phyloP scores from a whole-genome alignment of 495 filamentous ascomycete genomes.

The Venustampulla echinocandica region DNA sequence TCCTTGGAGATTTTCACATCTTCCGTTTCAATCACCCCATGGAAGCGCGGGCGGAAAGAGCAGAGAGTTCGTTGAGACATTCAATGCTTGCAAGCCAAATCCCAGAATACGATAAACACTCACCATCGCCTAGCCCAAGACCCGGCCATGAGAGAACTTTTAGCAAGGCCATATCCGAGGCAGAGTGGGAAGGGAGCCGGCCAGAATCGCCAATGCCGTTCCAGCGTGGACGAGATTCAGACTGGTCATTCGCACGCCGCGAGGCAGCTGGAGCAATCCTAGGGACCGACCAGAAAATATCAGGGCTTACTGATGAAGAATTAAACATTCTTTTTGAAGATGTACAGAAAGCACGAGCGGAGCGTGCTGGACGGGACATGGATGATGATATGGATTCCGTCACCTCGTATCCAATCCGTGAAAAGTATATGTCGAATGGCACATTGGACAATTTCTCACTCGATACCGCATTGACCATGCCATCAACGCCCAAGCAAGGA shows the following conservation, averaged over 20 bases:
- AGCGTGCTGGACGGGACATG: conserved; percentile 56
- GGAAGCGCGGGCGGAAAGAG: conserved; percentile 87
- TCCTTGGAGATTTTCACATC: conserved; percentile 97
- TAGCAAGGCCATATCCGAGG: conserved; percentile 61
- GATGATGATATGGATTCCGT: conserved; percentile 88
- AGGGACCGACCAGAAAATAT: conserved; percentile 86
- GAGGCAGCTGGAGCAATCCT: conserved; percentile 87
- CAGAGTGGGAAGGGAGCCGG: conserved; percentile 57
- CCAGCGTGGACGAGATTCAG: conserved; percentile 65
- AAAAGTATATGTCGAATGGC: conserved; percentile 94
- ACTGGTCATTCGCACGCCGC: conserved; percentile 91
- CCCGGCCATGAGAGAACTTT: conserved; percentile 65
- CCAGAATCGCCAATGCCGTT: conserved; percentile 72
- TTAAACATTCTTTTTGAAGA: conserved; percentile 92
- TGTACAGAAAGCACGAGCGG: conserved; percentile 78
- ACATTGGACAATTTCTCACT: conserved; percentile 96
- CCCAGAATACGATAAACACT: conserved; percentile 36
- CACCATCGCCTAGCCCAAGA: conserved; percentile 51
- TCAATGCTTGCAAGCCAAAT: conserved; percentile 78
- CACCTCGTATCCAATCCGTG: conserved; percentile 76
- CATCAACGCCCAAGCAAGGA: conserved; percentile 74
- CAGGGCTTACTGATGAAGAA: conserved; percentile 84
- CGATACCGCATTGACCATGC: conserved; percentile 88
- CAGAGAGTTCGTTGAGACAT: conserved; percentile 82
- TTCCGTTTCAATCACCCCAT: conserved; percentile 98